These are phyloP conservation scores for Aspergillus clavatus DNA, from an alignment of 2,329 filamentous ascomycete genomes.

Conservation along the genomic window DNA sequence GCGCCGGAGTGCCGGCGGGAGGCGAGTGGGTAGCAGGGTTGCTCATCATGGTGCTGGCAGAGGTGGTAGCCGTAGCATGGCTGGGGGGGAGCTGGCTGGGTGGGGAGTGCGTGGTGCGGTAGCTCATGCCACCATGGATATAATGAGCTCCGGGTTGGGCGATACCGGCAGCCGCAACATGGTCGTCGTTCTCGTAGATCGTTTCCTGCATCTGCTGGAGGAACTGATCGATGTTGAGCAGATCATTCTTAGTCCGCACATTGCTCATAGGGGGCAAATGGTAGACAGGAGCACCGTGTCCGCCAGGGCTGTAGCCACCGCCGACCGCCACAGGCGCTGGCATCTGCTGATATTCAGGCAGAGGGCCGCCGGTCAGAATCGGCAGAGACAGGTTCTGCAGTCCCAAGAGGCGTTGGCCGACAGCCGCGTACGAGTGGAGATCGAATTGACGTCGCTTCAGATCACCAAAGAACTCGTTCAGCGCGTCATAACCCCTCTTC, in stretches of 20 bases:
- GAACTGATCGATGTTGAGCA: constrained; percentile 90
- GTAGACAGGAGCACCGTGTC: constrained; percentile 70
- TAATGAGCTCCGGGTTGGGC: constrained; percentile 69
- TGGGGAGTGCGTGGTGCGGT: constrained; percentile 56
- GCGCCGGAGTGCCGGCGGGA: constrained; percentile 53
- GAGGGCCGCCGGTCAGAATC: constrained; percentile 54
- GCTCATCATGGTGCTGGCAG: constrained; percentile 37
- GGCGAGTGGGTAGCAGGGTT: constrained; percentile 41
- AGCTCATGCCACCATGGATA: constrained; percentile 48
- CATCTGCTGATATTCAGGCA: constrained; percentile 50
- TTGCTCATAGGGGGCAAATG: constrained; percentile 82
- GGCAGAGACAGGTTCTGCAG: constrained; percentile 66
- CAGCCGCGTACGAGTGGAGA: constrained; percentile 80
- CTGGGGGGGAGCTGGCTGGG: constrained; percentile 39
- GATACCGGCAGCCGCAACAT: constrained; percentile 72
- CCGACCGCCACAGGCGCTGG: constrained; percentile 54
- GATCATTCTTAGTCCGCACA: constrained; percentile 85
- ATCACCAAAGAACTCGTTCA: constrained; percentile 92
- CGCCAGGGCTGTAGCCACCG: constrained; percentile 49
- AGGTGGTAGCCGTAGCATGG: constrained; percentile 38
- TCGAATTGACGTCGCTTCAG: constrained; percentile 90
- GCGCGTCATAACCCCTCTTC: constrained; percentile 79
- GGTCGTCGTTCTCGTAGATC: constrained; percentile 86
- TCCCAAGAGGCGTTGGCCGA: constrained; percentile 81
- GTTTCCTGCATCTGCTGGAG: constrained; percentile 94